Evolutionary conservation across 495 filamentous ascomycete genomes (phyloP).

Genomic region (Aspergillus cristatus): DNA sequence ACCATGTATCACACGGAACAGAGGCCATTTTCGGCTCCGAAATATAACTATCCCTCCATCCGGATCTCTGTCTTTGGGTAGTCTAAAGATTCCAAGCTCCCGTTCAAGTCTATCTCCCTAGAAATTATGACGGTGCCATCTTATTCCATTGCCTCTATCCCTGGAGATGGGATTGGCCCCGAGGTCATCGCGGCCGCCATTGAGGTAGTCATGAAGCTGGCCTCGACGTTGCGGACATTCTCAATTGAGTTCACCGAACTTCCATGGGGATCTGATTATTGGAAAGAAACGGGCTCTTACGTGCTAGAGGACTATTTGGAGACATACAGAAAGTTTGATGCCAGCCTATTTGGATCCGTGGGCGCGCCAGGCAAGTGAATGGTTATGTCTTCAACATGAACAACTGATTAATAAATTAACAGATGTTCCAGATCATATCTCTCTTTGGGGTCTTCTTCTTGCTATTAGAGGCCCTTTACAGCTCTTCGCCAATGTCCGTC

Average conservation of each 20-base stretch:
- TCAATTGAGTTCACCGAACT: slow-evolving; percentile 29
- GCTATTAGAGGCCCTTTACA: slow-evolving; percentile 41
- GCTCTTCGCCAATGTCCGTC: slow-evolving; percentile 43
- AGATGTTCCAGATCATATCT: slow-evolving; percentile 45
- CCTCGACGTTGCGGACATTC: slow-evolving; percentile 23
- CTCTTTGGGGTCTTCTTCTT: slow-evolving; percentile 40
- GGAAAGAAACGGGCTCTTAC: slow-evolving; percentile 33
- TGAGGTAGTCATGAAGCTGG: slow-evolving; percentile 24
- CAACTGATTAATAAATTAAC: too few species aligned
- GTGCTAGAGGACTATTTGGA: slow-evolving; percentile 31
- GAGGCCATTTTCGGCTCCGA: too few species aligned
- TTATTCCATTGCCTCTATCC: slow-evolving; percentile 33
- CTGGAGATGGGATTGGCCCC: slow-evolving; percentile 34
- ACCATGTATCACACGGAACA: too few species aligned
- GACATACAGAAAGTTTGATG: slow-evolving; percentile 29
- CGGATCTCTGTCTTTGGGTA: too few species aligned
- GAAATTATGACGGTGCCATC: slow-evolving; percentile 2
- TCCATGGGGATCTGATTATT: slow-evolving; percentile 31
- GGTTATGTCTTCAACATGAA: too few species aligned
- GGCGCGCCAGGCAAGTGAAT: slow-evolving; percentile 22
- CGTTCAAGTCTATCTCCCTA: too few species aligned
- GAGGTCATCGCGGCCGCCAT: slow-evolving; percentile 34
- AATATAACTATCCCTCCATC: too few species aligned
- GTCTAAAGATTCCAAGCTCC: too few species aligned
- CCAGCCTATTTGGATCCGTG: slow-evolving; percentile 39